phyloP scores from a whole-genome alignment of 305 asterid species.

The Fraxinus xanthoxyloides region DNA sequence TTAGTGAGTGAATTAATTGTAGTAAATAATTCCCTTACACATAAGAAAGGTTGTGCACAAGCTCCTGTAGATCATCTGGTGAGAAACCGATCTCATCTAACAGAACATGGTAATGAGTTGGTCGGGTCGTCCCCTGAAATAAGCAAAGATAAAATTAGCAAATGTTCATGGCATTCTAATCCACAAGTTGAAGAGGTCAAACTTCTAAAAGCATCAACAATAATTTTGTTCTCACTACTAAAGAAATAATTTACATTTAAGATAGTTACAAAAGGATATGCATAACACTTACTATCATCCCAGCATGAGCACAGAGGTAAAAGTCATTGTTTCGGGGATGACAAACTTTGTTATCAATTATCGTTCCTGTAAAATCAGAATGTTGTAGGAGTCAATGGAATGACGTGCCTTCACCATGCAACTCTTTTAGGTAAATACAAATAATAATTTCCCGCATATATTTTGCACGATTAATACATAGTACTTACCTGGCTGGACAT shows the following conservation, averaged over 20 bases:
- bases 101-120: conserved; percentile 81
- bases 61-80: conserved; percentile 81
- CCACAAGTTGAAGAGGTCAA: not conserved
- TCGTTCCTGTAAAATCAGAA: conserved; percentile 59
- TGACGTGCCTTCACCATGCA: not conserved
- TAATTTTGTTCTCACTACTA: no score
- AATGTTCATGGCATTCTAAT: not conserved
- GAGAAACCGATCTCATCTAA: conserved; percentile 72
- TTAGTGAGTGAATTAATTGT: not conserved
- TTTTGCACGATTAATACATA: not conserved
- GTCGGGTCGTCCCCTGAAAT: conserved; percentile 79
- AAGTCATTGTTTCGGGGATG: conserved; percentile 91
- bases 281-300: conserved; percentile 68
- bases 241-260: not conserved
- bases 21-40: conserved; percentile 51
- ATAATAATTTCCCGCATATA: not conserved
- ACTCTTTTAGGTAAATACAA: not conserved
- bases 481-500: conserved; percentile 75
- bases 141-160: not conserved
- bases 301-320: conserved; percentile 91
- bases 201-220: not conserved
- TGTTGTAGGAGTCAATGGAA: not conserved
- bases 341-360: conserved; percentile 79
- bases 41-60: conserved; percentile 75
- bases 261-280: not conserved